phyloP scores from a whole-genome alignment of 2,329 filamentous ascomycete species.

The Apiospora phragmitis region DNA sequence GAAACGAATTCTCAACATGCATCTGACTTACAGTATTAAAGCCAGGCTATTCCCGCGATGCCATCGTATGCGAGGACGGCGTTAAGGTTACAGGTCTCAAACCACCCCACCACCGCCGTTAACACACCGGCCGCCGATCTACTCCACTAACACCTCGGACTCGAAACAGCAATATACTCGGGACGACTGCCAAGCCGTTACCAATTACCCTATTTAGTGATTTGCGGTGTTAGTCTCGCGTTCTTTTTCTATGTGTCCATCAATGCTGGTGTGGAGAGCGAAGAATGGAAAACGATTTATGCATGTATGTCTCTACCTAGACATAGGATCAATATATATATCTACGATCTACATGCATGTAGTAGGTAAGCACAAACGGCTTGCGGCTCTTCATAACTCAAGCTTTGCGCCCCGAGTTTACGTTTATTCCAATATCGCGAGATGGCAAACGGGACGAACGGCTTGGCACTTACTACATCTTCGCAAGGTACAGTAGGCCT shows the following conservation, averaged over 20 bases:
- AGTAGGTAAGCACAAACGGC: not conserved
- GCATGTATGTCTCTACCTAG: not conserved
- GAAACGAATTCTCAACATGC: not conserved
- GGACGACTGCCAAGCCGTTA: not conserved
- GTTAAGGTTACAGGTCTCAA: slow-evolving; percentile 2
- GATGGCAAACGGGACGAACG: not conserved
- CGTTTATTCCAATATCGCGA: not conserved
- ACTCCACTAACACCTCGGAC: not conserved
- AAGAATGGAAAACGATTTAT: not conserved
- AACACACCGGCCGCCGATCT: not conserved
- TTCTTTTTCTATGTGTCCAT: not conserved
- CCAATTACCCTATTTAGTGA: not conserved
- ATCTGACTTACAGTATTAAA: not conserved
- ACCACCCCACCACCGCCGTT: not conserved
- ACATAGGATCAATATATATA: not conserved
- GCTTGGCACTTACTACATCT: not conserved
- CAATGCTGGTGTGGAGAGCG: not conserved
- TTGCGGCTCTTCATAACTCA: not conserved
- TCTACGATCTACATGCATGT: not conserved
- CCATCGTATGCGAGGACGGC: not conserved
- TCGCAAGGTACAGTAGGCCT: not conserved
- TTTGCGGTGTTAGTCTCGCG: not conserved
- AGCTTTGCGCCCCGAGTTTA: not conserved
- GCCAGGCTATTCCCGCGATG: not conserved
- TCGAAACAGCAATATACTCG: not conserved